Conservation (phyloP, 176 grass and related monocot species). For the Oryza glaberrima region DNA sequence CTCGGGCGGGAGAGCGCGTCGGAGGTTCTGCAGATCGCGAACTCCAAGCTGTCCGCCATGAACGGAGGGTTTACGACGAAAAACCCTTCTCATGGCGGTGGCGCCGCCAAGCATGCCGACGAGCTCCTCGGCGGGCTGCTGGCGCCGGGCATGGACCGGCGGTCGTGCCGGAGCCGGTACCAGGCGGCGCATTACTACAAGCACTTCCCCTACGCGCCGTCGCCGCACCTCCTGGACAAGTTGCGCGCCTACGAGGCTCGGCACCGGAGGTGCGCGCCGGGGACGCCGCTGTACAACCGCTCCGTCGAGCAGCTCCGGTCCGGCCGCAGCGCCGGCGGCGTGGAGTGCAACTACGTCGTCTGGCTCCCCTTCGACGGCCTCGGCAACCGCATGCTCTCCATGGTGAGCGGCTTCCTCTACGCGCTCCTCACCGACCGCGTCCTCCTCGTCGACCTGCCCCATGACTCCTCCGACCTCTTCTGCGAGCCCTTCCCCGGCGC, state of each 20-base stretch:
- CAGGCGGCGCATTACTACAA: slow-evolving; percentile 28
- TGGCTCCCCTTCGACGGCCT: slow-evolving; percentile 56
- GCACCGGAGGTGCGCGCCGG: slow-evolving; percentile 55
- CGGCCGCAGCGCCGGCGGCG: neutral
- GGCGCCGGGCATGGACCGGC: slow-evolving; percentile 20
- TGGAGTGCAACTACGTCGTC: slow-evolving; percentile 53
- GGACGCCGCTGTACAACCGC: slow-evolving; percentile 49
- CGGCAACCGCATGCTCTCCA: slow-evolving; percentile 60
- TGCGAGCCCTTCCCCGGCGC: slow-evolving; percentile 68
- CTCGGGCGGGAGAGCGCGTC: neutral
- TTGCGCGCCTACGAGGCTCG: slow-evolving; percentile 65
- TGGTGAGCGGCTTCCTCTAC: slow-evolving; percentile 53
- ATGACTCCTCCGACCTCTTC: slow-evolving; percentile 51
- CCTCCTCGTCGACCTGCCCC: slow-evolving; percentile 16
- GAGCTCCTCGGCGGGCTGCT: slow-evolving; percentile 50
- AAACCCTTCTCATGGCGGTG: neutral
- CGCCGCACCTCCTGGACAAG: slow-evolving; percentile 44
- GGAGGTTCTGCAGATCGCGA: neutral
- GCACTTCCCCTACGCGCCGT: slow-evolving; percentile 41
- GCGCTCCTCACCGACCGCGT: slow-evolving; percentile 47
- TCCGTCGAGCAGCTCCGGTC: slow-evolving; percentile 47
- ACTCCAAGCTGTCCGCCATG: neutral
- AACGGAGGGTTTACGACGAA: neutral
- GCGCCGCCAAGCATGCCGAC: neutral
- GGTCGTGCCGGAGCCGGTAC: slow-evolving; percentile 57